Percentiles rank a stretch among this genome's conserved stretches.
Conservation (phyloP, 805 yeast species). For the Nematodospora valgi region DNA sequence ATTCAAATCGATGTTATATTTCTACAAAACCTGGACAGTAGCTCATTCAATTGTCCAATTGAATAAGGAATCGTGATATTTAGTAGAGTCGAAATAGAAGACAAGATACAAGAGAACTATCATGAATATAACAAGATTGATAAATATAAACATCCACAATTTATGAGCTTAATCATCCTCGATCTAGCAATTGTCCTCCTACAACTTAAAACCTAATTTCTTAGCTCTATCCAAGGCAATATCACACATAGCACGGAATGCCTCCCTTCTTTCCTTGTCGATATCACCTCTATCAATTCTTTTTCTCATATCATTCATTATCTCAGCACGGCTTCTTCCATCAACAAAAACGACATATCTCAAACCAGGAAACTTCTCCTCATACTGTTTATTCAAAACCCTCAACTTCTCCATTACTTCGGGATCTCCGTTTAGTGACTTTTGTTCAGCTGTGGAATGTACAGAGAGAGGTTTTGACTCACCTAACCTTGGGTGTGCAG, state of each 20-base stretch:
- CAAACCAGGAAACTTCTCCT: constrained; percentile 59
- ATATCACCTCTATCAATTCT: constrained; percentile 59
- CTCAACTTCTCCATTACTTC: constrained; percentile 50
- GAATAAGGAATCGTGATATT: no score
- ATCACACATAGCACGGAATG: constrained; percentile 87
- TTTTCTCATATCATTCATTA: constrained; percentile 58
- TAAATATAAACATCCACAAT: no score
- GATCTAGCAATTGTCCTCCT: no score
- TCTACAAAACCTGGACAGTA: no score
- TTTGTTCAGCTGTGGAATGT: constrained; percentile 73
- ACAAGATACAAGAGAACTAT: no score
- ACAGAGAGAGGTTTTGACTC: constrained; percentile 53
- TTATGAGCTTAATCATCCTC: no score
- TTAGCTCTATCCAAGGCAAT: constrained; percentile 75
- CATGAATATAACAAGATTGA: no score
- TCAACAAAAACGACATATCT: constrained; percentile 87
- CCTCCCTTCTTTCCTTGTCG: constrained; percentile 55
- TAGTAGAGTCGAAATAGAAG: no score
- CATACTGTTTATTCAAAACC: constrained; percentile 60
- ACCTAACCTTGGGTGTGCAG: constrained; percentile 90
- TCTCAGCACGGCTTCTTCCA: constrained; percentile 65
- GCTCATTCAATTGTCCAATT: no score
- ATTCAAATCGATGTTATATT: no score
- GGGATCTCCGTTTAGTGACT: constrained; percentile 48
- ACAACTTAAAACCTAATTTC: no score